Conservation (phyloP, 805 yeast genomes). For the Blastobotrys chiropterorum region DNA sequence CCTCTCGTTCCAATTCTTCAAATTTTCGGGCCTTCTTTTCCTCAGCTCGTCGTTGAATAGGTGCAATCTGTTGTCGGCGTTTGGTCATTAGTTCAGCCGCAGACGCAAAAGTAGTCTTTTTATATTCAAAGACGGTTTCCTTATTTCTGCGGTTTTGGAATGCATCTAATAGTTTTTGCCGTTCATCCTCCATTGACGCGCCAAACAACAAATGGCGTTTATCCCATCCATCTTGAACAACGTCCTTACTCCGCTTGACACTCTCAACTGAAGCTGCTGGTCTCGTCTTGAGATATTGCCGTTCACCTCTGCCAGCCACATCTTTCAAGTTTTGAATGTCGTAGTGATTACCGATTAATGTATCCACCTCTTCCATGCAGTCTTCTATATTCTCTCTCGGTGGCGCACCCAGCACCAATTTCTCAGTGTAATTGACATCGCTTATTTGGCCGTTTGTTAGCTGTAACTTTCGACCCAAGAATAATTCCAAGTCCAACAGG, state of each 20-base stretch:
- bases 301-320: constrained; percentile 84
- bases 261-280: constrained; percentile 81
- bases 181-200: constrained; percentile 60
- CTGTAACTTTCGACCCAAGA: constrained; percentile 75
- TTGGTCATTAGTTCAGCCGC: constrained; percentile 78
- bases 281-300: constrained; percentile 77
- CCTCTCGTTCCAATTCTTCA: constrained; percentile 10
- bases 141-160: constrained; percentile 62
- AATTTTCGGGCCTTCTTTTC: constrained; percentile 34
- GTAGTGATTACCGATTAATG: constrained; percentile 52
- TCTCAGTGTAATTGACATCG: constrained; percentile 51
- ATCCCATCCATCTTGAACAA: constrained; percentile 68
- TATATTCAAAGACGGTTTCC: constrained; percentile 93
- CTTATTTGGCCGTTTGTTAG: constrained; percentile 25
- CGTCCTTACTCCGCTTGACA: constrained; percentile 77
- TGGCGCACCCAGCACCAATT: constrained; percentile 75
- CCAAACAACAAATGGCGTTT: constrained; percentile 67
- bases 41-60: constrained; percentile 70
- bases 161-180: constrained; percentile 64
- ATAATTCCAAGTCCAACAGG: constrained; percentile 80
- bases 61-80: constrained; percentile 82
- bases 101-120: constrained; percentile 34
- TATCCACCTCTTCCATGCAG: constrained; percentile 64
- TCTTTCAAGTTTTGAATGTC: constrained; percentile 60
- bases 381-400: constrained; percentile 71